Evolutionary conservation across 129 eudicot species (phyloP).

Genomic region (Lonicera japonica): DNA sequence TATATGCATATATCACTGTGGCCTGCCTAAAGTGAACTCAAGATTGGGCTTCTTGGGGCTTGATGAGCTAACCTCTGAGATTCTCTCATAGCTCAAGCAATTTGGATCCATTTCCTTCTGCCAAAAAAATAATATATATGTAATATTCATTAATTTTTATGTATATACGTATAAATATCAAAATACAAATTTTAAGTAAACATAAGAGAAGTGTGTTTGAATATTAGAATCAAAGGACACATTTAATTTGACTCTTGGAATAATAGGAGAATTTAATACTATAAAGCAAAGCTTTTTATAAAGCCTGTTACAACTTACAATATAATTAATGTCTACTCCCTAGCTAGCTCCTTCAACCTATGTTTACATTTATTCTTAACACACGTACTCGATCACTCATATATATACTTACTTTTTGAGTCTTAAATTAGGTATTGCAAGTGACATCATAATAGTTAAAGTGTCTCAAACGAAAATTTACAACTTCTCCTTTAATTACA

Average conservation of each 20-base stretch:
- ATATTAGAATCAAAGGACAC: conserved; percentile 25
- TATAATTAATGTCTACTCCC: too few relatives aligned
- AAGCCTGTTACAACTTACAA: conserved; percentile 10
- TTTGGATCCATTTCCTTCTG: conserved; percentile 62
- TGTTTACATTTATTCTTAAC: too few relatives aligned
- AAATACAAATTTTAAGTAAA: neutral
- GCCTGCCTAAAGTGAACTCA: conserved; percentile 84
- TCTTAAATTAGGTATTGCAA: too few relatives aligned
- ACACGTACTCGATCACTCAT: too few relatives aligned
- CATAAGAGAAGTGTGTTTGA: conserved; percentile 19
- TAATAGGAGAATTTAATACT: conserved; percentile 9
- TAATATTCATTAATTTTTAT: neutral
- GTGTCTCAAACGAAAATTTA: too few relatives aligned
- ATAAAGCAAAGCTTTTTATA: neutral
- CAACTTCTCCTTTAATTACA: too few relatives aligned
- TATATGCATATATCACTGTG: conserved; percentile 28
- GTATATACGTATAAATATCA: neutral
- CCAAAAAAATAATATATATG: neutral
- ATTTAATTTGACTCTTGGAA: conserved; percentile 15
- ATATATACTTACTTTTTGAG: too few relatives aligned
- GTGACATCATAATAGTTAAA: too few relatives aligned
- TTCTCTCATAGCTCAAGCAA: conserved; percentile 48
- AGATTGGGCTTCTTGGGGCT: conserved; percentile 70
- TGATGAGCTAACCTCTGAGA: conserved; percentile 62
- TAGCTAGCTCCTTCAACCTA: too few relatives aligned